A percentile compares a stretch with the other conserved stretches of the same genome.
phyloP scores from a whole-genome alignment of 2,329 filamentous ascomycete species.

The Colletotrichum caudatum region DNA sequence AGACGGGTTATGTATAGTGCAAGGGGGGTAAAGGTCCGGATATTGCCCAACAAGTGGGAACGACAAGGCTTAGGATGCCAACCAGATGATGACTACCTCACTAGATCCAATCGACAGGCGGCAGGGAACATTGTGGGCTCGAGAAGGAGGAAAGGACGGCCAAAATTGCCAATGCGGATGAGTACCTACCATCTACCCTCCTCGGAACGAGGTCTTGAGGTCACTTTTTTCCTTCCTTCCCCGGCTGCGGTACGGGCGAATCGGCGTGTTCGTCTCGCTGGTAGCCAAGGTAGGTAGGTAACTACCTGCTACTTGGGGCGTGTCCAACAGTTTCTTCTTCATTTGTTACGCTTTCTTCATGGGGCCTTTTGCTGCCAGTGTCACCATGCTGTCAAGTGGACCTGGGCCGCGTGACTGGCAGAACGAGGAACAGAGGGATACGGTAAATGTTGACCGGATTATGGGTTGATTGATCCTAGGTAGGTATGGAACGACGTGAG shows the following conservation, averaged over 20 bases:
- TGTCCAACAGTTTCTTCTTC: constrained; percentile 38
- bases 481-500: constrained; percentile 9
- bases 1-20: constrained; percentile 2
- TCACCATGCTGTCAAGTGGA: constrained; percentile 20
- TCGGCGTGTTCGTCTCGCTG: background rate
- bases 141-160: constrained; percentile 9
- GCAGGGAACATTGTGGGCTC: constrained; percentile 2
- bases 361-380: background rate
- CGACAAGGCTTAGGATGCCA: background rate
- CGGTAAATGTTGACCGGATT: constrained; percentile 17
- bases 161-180: constrained; percentile 23
- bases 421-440: constrained; percentile 11
- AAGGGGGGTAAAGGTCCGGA: constrained; percentile 13
- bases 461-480: background rate
- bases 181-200: constrained; percentile 14
- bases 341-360: constrained; percentile 36
- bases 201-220: background rate
- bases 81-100: background rate
- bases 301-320: background rate
- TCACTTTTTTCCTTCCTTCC: constrained; percentile 2
- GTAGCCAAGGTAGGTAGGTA: too few species aligned
- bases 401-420: constrained; percentile 16
- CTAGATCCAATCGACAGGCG: constrained; percentile 10
- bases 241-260: background rate
- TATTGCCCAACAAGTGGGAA: constrained; percentile 16